Evolutionary conservation across 495 filamentous ascomycete species (phyloP).

Genomic region (Penicillium soppii): DNA sequence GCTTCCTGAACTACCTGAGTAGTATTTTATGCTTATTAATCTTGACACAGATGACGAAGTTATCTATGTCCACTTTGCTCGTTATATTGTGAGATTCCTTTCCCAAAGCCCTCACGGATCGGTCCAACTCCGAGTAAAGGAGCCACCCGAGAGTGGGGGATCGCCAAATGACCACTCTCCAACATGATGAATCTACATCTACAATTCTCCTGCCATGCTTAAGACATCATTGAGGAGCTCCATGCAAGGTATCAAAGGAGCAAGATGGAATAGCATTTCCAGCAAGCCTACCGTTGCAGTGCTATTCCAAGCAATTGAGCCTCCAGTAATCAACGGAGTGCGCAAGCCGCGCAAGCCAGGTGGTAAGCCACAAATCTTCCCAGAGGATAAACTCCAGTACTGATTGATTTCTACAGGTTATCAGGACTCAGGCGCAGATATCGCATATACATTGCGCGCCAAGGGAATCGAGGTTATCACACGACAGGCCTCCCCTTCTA

Average conservation of each 20-base stretch:
- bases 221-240: slow-evolving; percentile 22
- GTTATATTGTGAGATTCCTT: no score
- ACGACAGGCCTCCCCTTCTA: slow-evolving; percentile 11
- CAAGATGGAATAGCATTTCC: background rate
- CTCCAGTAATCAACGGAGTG: slow-evolving; percentile 24
- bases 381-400: background rate
- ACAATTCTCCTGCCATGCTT: slow-evolving; percentile 17
- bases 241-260: background rate
- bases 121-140: background rate
- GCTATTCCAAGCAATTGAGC: slow-evolving; percentile 25
- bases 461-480: slow-evolving; percentile 25
- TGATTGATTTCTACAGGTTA: slow-evolving; percentile 22
- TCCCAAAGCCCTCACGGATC: no score
- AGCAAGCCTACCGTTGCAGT: slow-evolving; percentile 18
- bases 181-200: no score
- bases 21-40: no score
- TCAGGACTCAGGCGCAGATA: slow-evolving; percentile 40
- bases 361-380: slow-evolving; percentile 10
- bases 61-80: no score
- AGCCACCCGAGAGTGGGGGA: no score
- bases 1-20: no score
- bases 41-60: no score
- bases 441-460: slow-evolving; percentile 26
- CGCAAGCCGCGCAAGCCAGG: slow-evolving; percentile 26
- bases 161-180: no score